Conservation (phyloP, 2,329 filamentous ascomycete species). For the Talaromyces pinophilus region DNA sequence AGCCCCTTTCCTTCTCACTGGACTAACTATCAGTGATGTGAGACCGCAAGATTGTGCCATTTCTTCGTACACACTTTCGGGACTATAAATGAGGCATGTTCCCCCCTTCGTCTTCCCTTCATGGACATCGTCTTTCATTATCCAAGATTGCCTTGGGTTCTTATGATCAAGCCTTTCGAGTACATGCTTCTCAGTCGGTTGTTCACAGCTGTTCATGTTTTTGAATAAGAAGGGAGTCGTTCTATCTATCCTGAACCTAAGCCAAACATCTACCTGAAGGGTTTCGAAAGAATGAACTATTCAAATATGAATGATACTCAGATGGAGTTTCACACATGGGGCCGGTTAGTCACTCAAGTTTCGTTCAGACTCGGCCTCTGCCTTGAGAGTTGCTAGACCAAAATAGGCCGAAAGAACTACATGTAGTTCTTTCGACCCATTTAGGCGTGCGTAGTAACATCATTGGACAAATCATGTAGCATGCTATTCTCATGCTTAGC, state of each 20-base stretch:
- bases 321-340: background rate
- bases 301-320: background rate
- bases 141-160: background rate
- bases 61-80: background rate
- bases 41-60: background rate
- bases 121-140: background rate
- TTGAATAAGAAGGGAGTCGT: background rate
- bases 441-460: too few species aligned
- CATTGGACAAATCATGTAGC: too few species aligned
- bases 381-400: too few species aligned
- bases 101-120: background rate
- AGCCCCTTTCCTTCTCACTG: background rate
- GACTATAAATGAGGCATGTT: background rate
- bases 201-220: background rate
- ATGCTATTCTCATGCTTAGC: too few species aligned
- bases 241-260: background rate
- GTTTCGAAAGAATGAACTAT: background rate
- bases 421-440: too few species aligned
- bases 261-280: background rate
- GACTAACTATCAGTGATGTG: background rate
- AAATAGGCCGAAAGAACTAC: too few species aligned
- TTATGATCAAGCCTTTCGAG: background rate
- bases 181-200: background rate
- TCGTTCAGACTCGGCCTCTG: background rate
- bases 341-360: background rate